Evolutionary conservation across 345 rosid genomes (phyloP).

Genomic region (Euphorbia pulcherrima): DNA sequence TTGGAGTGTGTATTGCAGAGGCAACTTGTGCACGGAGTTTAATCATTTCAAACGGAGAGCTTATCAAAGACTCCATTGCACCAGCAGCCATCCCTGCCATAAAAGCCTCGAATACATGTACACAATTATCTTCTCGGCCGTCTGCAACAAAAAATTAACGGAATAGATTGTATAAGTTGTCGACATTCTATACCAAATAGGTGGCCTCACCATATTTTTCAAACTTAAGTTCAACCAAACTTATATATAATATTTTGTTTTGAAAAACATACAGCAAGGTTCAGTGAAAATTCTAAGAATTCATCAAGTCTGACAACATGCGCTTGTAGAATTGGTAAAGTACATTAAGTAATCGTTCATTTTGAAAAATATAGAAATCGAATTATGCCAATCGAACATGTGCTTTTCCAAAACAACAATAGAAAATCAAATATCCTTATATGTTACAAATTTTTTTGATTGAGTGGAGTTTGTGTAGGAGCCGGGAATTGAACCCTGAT

Average conservation of each 20-base stretch:
- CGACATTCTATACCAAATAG: conserved; percentile 3
- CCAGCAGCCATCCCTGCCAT: conserved; percentile 82
- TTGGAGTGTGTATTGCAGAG: conserved; percentile 56
- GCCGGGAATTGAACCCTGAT: too few relatives aligned
- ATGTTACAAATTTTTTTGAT: not conserved
- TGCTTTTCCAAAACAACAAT: not conserved
- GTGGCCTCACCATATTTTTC: not conserved
- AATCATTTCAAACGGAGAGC: conserved; percentile 76
- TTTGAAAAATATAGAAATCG: not conserved
- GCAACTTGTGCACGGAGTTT: conserved; percentile 77
- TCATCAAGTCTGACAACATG: not conserved
- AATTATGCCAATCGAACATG: not conserved
- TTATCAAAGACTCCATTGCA: conserved; percentile 58
- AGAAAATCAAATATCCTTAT: not conserved
- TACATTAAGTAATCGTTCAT: not conserved
- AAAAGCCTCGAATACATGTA: conserved; percentile 65
- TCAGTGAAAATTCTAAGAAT: not conserved
- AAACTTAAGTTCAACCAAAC: not conserved
- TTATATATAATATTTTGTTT: not conserved
- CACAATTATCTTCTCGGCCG: conserved; percentile 73
- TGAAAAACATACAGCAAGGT: not conserved
- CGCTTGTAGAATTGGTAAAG: not conserved
- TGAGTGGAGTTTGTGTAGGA: too few relatives aligned
- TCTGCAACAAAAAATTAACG: conserved; percentile 38
- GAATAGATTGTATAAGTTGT: not conserved